These are phyloP conservation scores for Lentinula sp. DNA, from an alignment of 768 basidiomycete species.

Conservation along the genomic window DNA sequence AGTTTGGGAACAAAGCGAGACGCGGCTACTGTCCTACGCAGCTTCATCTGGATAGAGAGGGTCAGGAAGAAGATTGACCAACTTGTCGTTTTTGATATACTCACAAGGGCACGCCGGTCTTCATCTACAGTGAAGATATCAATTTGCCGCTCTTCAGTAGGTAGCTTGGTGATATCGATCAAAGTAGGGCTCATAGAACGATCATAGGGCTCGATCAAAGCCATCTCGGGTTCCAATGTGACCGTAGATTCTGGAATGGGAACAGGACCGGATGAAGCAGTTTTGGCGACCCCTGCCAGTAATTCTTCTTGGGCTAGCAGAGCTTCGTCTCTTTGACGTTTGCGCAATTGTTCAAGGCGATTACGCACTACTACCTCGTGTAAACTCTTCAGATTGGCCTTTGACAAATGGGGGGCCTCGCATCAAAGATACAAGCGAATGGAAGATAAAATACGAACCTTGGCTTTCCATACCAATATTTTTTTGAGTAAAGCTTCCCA, in stretches of 20 bases:
- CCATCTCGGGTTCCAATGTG: conserved; percentile 22
- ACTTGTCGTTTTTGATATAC: conserved; percentile 13
- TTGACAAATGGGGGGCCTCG: conserved; percentile 2
- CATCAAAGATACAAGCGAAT: neutral
- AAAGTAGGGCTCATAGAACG: conserved; percentile 82
- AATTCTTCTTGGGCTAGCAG: conserved; percentile 89
- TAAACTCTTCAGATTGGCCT: conserved; percentile 88
- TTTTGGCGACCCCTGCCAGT: conserved; percentile 68
- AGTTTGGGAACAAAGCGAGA: conserved; percentile 86
- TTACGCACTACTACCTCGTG: conserved; percentile 98
- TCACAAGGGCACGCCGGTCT: conserved; percentile 59
- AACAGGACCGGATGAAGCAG: conserved; percentile 29
- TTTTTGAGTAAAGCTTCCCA: conserved; percentile 94
- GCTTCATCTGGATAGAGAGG: conserved; percentile 49
- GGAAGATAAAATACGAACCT: conserved; percentile 41
- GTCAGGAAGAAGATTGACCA: neutral
- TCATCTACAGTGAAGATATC: conserved; percentile 69
- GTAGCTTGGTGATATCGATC: conserved; percentile 64
- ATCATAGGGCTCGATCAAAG: conserved; percentile 75
- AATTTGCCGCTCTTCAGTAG: conserved; percentile 75
- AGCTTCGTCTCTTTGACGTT: conserved; percentile 94
- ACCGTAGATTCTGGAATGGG: neutral
- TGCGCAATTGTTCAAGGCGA: conserved; percentile 91
- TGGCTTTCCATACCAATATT: conserved; percentile 94
- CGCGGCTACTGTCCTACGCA: conserved; percentile 75